Conservation (phyloP, 1,139 yeast species). For the Pichia sp. region DNA sequence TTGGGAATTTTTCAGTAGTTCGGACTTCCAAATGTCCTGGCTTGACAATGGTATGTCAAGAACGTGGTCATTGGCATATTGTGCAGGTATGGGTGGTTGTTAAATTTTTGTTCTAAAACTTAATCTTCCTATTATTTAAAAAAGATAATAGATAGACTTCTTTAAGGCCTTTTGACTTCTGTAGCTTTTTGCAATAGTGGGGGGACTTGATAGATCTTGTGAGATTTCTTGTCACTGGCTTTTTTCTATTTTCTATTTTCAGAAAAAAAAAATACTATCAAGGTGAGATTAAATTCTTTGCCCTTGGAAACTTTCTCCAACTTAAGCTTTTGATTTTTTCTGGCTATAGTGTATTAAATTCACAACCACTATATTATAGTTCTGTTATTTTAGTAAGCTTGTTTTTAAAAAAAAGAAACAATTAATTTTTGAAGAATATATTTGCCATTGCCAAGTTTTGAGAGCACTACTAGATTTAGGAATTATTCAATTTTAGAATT, state of each 20-base stretch:
- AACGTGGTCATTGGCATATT: constrained; percentile 82
- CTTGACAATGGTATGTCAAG: constrained; percentile 86
- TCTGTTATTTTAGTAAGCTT: not conserved
- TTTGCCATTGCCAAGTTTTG: not conserved
- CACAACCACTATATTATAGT: not conserved
- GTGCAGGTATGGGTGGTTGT: constrained; percentile 43
- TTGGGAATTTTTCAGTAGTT: constrained; percentile 58
- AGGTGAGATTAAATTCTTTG: not conserved
- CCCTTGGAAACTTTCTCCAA: not conserved
- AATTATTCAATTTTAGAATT: not conserved
- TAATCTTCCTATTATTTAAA: no score
- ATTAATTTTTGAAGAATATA: not conserved
- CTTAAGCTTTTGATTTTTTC: not conserved
- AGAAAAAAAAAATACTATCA: not conserved
- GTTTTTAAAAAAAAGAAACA: not conserved
- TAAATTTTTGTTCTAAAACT: not conserved
- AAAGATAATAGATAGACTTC: not conserved
- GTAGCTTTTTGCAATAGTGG: not conserved
- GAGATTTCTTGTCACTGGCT: not conserved
- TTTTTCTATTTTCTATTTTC: not conserved
- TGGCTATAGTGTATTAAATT: not conserved
- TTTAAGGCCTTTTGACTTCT: not conserved
- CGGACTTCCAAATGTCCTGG: constrained; percentile 42
- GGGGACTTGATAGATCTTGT: not conserved
- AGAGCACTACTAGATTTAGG: not conserved